Evolutionary conservation across 1,284 basidiomycete genomes (phyloP), one percentile per base, ranked within the genome.

Genomic region (Ustilago trichophora): DNA sequence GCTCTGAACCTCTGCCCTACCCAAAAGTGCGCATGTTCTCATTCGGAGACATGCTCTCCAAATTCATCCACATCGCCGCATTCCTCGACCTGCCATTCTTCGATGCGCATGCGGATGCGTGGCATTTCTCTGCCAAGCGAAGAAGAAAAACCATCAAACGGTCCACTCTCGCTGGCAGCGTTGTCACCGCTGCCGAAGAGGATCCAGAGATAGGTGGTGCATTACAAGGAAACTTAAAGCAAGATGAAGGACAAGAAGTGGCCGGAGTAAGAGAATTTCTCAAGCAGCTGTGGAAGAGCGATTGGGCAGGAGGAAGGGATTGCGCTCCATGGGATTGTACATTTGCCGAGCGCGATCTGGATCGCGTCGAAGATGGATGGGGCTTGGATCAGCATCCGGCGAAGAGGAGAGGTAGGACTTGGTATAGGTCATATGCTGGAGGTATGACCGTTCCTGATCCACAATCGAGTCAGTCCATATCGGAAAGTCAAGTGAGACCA

Each of bases 321-420:
- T 66, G 66, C 27, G 72, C 69, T 0, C 70, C 72, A 13, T 74
- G 72, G 72, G 72, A 74, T n/a, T 72, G 65, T 25, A 69, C 70
- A 6, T 55, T 74, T 38, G 43, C 42, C 6, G 50, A 72, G 26
- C 37, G 71, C 0, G 67, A 60, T 8, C 22, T 19, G 15, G 57
- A 65, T 33, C 21, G 33, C 4, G 12, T 49, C 10, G 32, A 46
- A n/a, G 44, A 60, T 13, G 44, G 37, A 7, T 60, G 59, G 66
- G 62, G 58, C 0, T 18, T 70, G n/a, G 60, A 52, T 10, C 12
- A 15, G 8, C 4, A 3, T 19, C 4, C 21, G 6, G 1, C 22
- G 3, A 42, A 33, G 15, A 25, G 60, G 6, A 19, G 16, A 12
- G 52, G 47, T 10, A 56, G 31, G 29, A 69, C 66, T 6, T 72